These are phyloP conservation scores for Coniosporium apollinis DNA, from an alignment of 495 filamentous ascomycete species.

Conservation along the genomic window DNA sequence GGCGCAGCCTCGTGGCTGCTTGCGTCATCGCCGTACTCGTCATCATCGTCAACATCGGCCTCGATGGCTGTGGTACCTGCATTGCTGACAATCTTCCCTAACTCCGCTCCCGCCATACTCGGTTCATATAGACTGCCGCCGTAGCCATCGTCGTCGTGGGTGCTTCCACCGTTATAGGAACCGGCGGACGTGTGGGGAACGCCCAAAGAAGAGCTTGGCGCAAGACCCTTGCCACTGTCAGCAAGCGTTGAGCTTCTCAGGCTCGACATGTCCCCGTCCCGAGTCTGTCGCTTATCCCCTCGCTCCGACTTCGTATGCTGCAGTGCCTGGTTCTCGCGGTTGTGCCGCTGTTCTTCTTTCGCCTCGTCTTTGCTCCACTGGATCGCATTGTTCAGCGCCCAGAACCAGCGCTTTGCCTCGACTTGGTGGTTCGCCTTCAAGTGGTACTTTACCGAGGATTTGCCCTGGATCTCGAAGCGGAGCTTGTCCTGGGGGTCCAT, in stretches of 20 bases:
- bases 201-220: constrained; percentile 17
- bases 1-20: constrained; percentile 60
- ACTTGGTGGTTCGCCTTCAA: constrained; percentile 93
- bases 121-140: constrained; percentile 41
- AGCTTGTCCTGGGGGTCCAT: constrained; percentile 97
- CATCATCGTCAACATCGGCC: constrained; percentile 49
- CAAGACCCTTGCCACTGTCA: constrained; percentile 9
- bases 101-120: constrained; percentile 34
- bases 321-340: constrained; percentile 56
- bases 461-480: constrained; percentile 91
- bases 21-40: constrained; percentile 67
- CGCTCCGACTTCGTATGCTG: constrained; percentile 57
- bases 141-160: constrained; percentile 37
- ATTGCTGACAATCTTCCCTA: constrained; percentile 31
- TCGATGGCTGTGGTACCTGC: constrained; percentile 29
- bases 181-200: constrained; percentile 31
- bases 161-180: constrained; percentile 23
- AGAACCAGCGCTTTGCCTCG: constrained; percentile 89
- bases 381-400: constrained; percentile 96
- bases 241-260: constrained; percentile 12
- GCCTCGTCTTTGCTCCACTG: constrained; percentile 97
- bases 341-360: constrained; percentile 60
- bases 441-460: constrained; percentile 97
- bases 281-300: constrained; percentile 25
- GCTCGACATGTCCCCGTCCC: constrained; percentile 36